phyloP scores from a whole-genome alignment of 2,329 filamentous ascomycete species.

The Metarhizium anisopliae region DNA sequence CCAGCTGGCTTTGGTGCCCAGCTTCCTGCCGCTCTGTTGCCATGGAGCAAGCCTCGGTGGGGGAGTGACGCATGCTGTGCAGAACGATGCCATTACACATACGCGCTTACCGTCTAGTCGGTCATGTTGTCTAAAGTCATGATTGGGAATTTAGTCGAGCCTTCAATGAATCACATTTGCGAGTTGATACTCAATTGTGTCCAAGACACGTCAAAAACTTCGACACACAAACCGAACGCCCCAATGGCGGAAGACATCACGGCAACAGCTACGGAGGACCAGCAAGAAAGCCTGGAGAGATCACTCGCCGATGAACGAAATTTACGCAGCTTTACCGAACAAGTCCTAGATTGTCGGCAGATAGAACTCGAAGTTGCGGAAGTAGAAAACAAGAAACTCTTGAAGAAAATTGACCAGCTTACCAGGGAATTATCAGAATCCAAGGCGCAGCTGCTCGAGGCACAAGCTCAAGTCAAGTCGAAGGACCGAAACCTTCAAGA shows the following conservation, averaged over 20 bases:
- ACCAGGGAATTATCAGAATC: slow-evolving; percentile 20
- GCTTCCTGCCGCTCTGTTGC: neutral
- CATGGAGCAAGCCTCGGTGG: neutral
- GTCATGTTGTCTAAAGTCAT: neutral
- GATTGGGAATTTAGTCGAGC: neutral
- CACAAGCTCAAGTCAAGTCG: slow-evolving; percentile 16
- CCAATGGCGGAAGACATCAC: neutral
- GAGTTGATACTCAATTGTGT: neutral
- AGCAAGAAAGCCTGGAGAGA: slow-evolving; percentile 12
- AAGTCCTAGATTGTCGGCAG: slow-evolving; percentile 27
- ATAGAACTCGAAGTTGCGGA: slow-evolving; percentile 24
- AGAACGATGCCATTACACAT: neutral
- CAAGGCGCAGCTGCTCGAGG: slow-evolving; percentile 21
- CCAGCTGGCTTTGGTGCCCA: neutral
- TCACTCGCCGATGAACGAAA: slow-evolving; percentile 21
- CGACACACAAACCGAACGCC: neutral
- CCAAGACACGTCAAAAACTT: neutral
- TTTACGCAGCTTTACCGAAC: slow-evolving; percentile 26
- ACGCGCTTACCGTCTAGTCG: neutral
- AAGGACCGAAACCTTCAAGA: slow-evolving; percentile 21
- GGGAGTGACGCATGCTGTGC: neutral
- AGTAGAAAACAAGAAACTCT: slow-evolving; percentile 18
- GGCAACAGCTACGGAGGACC: neutral
- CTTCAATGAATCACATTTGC: neutral
- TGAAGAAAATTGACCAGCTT: slow-evolving; percentile 19